Percentiles rank a stretch among this genome's conserved stretches.
These are phyloP conservation scores for Aspergillus tubingensis DNA, from an alignment of 2,329 filamentous ascomycete species.

Conservation along the genomic window DNA sequence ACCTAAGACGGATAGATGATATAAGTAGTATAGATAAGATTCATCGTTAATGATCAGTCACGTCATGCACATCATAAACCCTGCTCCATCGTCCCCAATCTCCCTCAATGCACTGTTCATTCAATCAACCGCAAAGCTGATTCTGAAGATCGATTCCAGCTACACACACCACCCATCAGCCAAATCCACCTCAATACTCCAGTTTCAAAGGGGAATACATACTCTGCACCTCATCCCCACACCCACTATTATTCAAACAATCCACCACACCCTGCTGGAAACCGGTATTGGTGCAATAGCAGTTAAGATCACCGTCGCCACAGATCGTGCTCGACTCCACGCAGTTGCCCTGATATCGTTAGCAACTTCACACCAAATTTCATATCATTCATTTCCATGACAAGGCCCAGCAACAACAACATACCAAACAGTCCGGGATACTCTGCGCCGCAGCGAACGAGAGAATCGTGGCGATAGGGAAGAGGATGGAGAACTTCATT, in stretches of 20 bases:
- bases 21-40: background rate
- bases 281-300: background rate
- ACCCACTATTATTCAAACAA: background rate
- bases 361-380: background rate
- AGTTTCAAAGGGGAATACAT: background rate
- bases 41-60: too few species aligned
- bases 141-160: background rate
- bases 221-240: background rate
- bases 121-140: background rate
- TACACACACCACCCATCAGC: background rate
- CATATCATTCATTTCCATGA: too few species aligned
- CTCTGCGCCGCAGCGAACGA: background rate
- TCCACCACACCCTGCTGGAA: background rate
- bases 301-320: background rate
- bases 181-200: background rate
- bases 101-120: background rate
- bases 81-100: background rate
- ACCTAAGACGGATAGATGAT: background rate
- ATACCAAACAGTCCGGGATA: background rate
- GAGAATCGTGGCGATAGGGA: background rate
- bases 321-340: background rate
- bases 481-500: background rate
- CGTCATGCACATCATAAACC: background rate
- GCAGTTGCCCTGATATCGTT: background rate
- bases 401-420: too few species aligned